Base-by-base conservation (phyloP, 225 moss, liverwort and hornwort genomes). In the Takakia lepidozioides region DNA sequence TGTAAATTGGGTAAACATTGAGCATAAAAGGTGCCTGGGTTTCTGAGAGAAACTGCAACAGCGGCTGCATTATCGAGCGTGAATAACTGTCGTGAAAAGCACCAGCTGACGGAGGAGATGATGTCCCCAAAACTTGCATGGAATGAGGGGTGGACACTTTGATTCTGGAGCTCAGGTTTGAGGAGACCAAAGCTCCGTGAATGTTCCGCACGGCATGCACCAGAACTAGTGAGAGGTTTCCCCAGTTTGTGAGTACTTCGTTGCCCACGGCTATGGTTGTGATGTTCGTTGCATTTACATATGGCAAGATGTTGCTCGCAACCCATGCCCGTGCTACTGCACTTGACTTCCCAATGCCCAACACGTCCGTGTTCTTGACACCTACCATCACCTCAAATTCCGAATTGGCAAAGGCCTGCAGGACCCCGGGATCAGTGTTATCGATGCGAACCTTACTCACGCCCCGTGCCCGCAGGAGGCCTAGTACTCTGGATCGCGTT, bases 1-100 rank as follows among this genome's bases (percentile, higher is more conserved):
- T 82, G 34, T 89, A 89, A 11, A 72, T 89, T 0, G 89, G 89
- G 56, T 84, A 95, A 15, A 86, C 81, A 55, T 95, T 95, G 23
- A 95, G 43, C 83, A 84, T 89, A 50, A 95, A 89, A 0, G 62
- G 65, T 0, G 89, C 65, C 0, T 77, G 63, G 0, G 89, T 82
- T 19, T 40, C 49, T 1, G 56, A 49, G 16, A 95, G 69, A 25
- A 95, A 85, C 25, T 71, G 55, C 57, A 93, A 60, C 38, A 93
- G 50, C 7, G 86, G 86, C 54, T 79, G 70, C 83, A 93, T 86
- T 10, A 93, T 78, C 1, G 83, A 55, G 2, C 40, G 48, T 0
- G 83, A 77, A 25, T 43, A 66, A 6, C 85, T 67, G 0, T 58
- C 55, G 2, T 82, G 74, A 61, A 93, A 93, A 0, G 48, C 57